phyloP scores from a whole-genome alignment of 2,329 filamentous ascomycete genomes.

The Huntiella moniliformis region DNA sequence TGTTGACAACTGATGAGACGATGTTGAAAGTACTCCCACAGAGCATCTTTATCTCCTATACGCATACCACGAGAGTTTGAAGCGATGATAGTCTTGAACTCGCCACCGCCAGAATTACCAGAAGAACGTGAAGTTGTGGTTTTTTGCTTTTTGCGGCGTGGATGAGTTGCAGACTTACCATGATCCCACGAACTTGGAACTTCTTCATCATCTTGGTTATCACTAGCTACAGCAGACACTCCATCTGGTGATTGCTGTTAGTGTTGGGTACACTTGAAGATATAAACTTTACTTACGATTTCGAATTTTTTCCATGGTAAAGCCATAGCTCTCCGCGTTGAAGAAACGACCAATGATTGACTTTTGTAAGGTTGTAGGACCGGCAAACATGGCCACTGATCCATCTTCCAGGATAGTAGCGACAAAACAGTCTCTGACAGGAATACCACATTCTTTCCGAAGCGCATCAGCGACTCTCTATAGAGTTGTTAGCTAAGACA shows the following conservation, averaged over 20 bases:
- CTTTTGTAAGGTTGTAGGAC: conserved; percentile 23
- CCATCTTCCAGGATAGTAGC: conserved; percentile 31
- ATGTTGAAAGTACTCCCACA: conserved; percentile 41
- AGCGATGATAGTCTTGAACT: too few relatives aligned
- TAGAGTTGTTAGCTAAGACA: too few relatives aligned
- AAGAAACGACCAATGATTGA: conserved; percentile 28
- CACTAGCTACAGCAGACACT: not conserved
- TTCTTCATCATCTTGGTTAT: conserved; percentile 1
- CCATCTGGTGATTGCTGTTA: not conserved
- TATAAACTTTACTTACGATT: not conserved
- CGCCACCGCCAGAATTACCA: too few relatives aligned
- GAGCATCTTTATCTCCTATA: conserved; percentile 33
- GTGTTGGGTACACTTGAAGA: not conserved
- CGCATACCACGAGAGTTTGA: conserved; percentile 18
- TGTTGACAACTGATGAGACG: conserved; percentile 51
- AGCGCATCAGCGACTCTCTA: conserved; percentile 34
- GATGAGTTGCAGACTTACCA: too few relatives aligned
- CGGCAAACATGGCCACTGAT: conserved; percentile 26
- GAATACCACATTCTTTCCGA: conserved; percentile 32
- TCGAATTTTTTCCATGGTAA: conserved; percentile 9
- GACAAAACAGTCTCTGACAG: conserved; percentile 32
- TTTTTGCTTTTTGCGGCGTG: too few relatives aligned
- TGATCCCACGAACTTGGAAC: not conserved
- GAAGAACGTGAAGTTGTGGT: too few relatives aligned
- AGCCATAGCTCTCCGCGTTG: conserved; percentile 22